Conservation (phyloP, 257 asterid genomes). For the Plantago major region DNA sequence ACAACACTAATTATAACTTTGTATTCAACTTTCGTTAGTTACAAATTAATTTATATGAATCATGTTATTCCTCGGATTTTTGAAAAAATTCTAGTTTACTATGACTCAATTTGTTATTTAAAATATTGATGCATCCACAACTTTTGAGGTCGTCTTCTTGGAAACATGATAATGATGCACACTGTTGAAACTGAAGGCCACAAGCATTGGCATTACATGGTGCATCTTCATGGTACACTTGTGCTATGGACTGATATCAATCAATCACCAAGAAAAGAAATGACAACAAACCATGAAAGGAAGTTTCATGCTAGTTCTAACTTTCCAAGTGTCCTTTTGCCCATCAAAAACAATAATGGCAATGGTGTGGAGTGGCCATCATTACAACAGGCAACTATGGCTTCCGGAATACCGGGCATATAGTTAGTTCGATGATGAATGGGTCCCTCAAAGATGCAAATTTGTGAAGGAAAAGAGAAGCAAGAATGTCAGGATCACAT, state of each 20-base stretch:
- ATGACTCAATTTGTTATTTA: too few relatives aligned
- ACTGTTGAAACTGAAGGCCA: slow-evolving; percentile 6
- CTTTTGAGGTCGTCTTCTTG: too few relatives aligned
- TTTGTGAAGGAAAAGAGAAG: neutral
- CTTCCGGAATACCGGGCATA: neutral
- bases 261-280: neutral
- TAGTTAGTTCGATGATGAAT: neutral
- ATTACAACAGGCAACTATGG: slow-evolving; percentile 2
- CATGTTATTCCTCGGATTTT: too few relatives aligned
- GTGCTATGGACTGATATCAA: neutral
- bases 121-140: too few relatives aligned
- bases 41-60: too few relatives aligned
- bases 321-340: slow-evolving; percentile 16
- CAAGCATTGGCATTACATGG: neutral
- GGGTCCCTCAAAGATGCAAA: neutral
- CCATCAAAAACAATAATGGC: slow-evolving; percentile 5
- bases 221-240: slow-evolving; percentile 11
- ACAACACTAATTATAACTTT: too few relatives aligned
- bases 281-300: slow-evolving; percentile 1
- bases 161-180: slow-evolving; percentile 13
- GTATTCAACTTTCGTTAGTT: too few relatives aligned
- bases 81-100: too few relatives aligned
- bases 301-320: neutral
- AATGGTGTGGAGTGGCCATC: slow-evolving; percentile 19
- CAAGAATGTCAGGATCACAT: neutral